These are phyloP conservation scores for Aquilaria agallochum DNA, from an alignment of 441 rosid genomes.

Conservation along the genomic window DNA sequence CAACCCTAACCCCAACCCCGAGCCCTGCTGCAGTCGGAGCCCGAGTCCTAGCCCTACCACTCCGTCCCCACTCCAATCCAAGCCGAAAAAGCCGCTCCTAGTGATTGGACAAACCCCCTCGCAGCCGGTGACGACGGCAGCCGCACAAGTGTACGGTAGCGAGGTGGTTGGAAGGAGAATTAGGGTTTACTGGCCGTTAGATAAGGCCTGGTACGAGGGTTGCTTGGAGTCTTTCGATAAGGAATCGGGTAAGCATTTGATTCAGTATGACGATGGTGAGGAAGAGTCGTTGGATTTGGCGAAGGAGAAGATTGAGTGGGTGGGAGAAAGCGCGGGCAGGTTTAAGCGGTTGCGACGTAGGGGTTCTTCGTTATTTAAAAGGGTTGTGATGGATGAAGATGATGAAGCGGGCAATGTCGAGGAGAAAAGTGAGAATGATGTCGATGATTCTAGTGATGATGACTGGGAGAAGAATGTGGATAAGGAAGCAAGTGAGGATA, in stretches of 20 bases:
- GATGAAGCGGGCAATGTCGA: conserved; percentile 38
- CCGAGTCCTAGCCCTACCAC: conserved; percentile 55
- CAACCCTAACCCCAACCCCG: conserved; percentile 32
- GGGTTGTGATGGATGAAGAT: conserved; percentile 42
- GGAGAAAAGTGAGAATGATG: conserved; percentile 24
- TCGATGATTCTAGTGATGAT: conserved; percentile 77
- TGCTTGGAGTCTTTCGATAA: conserved; percentile 39
- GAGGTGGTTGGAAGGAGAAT: conserved; percentile 69
- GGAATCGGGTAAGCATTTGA: conserved; percentile 58
- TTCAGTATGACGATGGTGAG: conserved; percentile 77
- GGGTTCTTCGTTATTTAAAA: conserved; percentile 45
- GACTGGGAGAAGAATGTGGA: conserved; percentile 63
- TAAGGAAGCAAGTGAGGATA: conserved; percentile 46
- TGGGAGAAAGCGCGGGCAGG: conserved; percentile 32
- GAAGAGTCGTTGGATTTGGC: conserved; percentile 87
- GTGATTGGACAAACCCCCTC: conserved; percentile 56
- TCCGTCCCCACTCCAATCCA: conserved; percentile 66
- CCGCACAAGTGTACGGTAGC: conserved; percentile 32
- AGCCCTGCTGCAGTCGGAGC: conserved; percentile 25
- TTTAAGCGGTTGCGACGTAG: conserved; percentile 74
- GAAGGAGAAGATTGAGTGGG: conserved; percentile 88
- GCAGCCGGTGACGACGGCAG: conserved; percentile 27
- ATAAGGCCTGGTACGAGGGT: conserved; percentile 88
- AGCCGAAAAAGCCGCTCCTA: conserved; percentile 52
- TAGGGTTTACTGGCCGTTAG: conserved; percentile 95